These are phyloP conservation scores for Amanita subjunquillea DNA, from an alignment of 768 basidiomycete genomes.

Conservation along the genomic window DNA sequence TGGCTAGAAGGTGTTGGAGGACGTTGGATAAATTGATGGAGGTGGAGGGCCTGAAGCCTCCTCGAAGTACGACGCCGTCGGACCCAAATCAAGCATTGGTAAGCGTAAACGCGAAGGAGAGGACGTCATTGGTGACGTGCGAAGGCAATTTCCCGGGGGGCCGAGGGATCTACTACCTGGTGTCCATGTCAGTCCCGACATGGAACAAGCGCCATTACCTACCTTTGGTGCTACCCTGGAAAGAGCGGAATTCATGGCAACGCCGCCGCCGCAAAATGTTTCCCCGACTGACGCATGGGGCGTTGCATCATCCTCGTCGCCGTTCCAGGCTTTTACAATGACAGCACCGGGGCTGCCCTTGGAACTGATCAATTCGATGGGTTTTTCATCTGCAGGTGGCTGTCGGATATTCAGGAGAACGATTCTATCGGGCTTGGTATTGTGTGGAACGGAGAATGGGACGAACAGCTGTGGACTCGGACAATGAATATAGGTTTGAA, in stretches of 20 bases:
- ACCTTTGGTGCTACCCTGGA: not conserved
- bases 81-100: slow-evolving; percentile 1
- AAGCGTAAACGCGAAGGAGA: slow-evolving; percentile 13
- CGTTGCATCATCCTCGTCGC: not conserved
- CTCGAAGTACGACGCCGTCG: not conserved
- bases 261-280: not conserved
- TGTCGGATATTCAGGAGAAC: not conserved
- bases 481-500: not conserved
- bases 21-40: slow-evolving; percentile 18
- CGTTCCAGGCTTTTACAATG: not conserved
- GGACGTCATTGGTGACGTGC: not conserved
- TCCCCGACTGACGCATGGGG: not conserved
- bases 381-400: slow-evolving; percentile 1
- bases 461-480: slow-evolving; percentile 5
- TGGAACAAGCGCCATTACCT: not conserved
- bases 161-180: not conserved
- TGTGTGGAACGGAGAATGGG: slow-evolving; percentile 11
- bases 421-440: slow-evolving; percentile 5
- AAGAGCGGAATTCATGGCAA: not conserved
- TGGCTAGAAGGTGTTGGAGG: slow-evolving; percentile 16
- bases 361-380: slow-evolving; percentile 7
- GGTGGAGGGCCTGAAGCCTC: slow-evolving; percentile 11
- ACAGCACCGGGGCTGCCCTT: not conserved
- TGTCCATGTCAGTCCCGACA: not conserved
- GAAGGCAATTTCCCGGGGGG: not conserved